Evolutionary conservation across 2,329 filamentous ascomycete genomes (phyloP).

Genomic region (Xylaria sp.): DNA sequence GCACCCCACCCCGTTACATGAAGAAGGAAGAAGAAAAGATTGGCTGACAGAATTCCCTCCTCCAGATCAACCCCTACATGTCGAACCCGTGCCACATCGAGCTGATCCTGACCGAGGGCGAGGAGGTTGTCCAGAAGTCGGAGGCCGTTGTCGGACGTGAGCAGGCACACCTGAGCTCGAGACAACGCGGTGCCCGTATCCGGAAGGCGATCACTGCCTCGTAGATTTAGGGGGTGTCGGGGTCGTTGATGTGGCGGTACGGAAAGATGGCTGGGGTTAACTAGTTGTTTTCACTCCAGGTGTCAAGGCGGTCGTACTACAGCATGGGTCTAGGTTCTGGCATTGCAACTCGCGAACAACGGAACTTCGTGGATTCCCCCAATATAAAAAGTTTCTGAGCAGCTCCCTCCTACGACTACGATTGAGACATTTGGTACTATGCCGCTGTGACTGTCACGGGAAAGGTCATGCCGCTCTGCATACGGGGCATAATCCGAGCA

Average conservation of each 20-base stretch:
- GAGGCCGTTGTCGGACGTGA: constrained; percentile 67
- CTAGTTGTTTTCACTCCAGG: constrained; percentile 41
- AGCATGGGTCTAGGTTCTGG: constrained; percentile 43
- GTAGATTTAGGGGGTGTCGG: constrained; percentile 45
- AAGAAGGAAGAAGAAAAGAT: neutral
- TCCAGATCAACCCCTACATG: constrained; percentile 99
- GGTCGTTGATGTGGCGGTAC: constrained; percentile 35
- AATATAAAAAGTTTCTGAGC: constrained; percentile 35
- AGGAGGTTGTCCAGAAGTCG: constrained; percentile 94
- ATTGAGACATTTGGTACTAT: neutral
- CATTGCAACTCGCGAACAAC: constrained; percentile 23
- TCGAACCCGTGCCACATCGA: constrained; percentile 99
- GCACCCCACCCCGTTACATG: constrained; percentile 4
- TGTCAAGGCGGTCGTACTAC: constrained; percentile 43
- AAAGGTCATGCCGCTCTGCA: neutral
- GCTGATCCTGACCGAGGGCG: constrained; percentile 97
- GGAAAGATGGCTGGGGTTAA: constrained; percentile 33
- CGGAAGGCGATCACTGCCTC: constrained; percentile 68
- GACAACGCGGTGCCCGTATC: constrained; percentile 80
- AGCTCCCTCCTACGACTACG: neutral
- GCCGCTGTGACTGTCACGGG: neutral
- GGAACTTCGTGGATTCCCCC: constrained; percentile 38
- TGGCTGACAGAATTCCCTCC: constrained; percentile 34
- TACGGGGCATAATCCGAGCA: neutral
- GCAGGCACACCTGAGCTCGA: constrained; percentile 74